Conservation (phyloP, 768 basidiomycete genomes). For the Serendipita sp. region DNA sequence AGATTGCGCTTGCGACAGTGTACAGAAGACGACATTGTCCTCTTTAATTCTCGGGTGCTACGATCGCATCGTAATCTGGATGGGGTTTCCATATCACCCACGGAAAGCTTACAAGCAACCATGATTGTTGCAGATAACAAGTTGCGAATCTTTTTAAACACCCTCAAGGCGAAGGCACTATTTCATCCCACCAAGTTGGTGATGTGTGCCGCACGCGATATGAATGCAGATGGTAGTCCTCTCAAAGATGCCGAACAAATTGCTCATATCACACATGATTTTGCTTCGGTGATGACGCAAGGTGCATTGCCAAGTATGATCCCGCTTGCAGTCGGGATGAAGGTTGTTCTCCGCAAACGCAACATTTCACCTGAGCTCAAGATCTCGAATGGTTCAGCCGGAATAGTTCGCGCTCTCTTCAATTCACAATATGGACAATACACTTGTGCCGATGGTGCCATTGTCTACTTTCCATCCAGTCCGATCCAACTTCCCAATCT, state of each 20-base stretch:
- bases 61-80: neutral
- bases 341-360: slow-evolving; percentile 18
- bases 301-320: slow-evolving; percentile 19
- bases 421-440: neutral
- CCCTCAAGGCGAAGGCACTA: slow-evolving; percentile 16
- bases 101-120: neutral
- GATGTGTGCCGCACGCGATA: slow-evolving; percentile 18
- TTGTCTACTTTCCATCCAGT: slow-evolving; percentile 14
- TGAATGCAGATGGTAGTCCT: neutral
- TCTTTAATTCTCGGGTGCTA: slow-evolving; percentile 18
- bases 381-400: slow-evolving; percentile 20
- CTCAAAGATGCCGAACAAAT: neutral
- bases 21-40: slow-evolving; percentile 20
- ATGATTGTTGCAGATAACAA: slow-evolving; percentile 9
- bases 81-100: neutral
- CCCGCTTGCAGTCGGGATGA: slow-evolving; percentile 26
- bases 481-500: slow-evolving; percentile 11
- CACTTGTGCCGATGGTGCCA: neutral
- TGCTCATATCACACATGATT: neutral
- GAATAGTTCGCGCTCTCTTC: slow-evolving; percentile 9
- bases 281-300: neutral
- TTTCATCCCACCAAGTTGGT: slow-evolving; percentile 15
- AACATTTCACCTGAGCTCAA: slow-evolving; percentile 20
- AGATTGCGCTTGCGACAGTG: slow-evolving; percentile 13
- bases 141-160: slow-evolving; percentile 6